Evolutionary conservation across 495 filamentous ascomycete species (phyloP).

Genomic region (Endocarpon pusillum): DNA sequence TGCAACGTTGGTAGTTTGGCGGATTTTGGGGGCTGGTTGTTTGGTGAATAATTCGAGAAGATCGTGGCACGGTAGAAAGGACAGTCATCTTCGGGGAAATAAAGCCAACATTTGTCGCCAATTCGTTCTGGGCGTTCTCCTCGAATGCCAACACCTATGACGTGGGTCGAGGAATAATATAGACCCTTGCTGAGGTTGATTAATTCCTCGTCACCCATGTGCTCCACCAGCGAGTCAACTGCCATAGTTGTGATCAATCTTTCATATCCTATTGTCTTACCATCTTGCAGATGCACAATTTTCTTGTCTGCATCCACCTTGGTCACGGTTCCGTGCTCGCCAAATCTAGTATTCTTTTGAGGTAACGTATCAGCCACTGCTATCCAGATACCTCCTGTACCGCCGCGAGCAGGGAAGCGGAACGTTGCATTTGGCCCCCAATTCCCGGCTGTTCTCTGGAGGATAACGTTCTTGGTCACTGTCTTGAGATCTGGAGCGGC

Average conservation of each 20-base stretch:
- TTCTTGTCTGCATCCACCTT: slow-evolving; percentile 76
- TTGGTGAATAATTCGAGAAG: slow-evolving; percentile 99
- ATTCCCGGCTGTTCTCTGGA: slow-evolving; percentile 89
- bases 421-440: slow-evolving; percentile 98
- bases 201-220: slow-evolving; percentile 75
- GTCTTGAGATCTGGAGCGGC: slow-evolving; percentile 93
- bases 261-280: slow-evolving; percentile 78
- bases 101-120: slow-evolving; percentile 99
- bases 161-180: slow-evolving; percentile 94
- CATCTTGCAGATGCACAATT: slow-evolving; percentile 64
- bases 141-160: slow-evolving; percentile 89
- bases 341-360: slow-evolving; percentile 78
- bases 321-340: slow-evolving; percentile 64
- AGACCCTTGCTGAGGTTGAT: slow-evolving; percentile 73
- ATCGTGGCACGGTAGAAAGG: slow-evolving; percentile 99
- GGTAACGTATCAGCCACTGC: slow-evolving; percentile 89
- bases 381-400: slow-evolving; percentile 98
- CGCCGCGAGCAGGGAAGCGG: slow-evolving; percentile 89
- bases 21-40: slow-evolving; percentile 78
- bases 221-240: slow-evolving; percentile 74
- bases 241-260: slow-evolving; percentile 95
- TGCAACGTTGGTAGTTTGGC: slow-evolving; percentile 77
- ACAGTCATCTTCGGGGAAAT: slow-evolving; percentile 98
- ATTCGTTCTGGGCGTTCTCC: slow-evolving; percentile 88
- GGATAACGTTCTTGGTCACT: slow-evolving; percentile 84